Evolutionary conservation across 2,329 filamentous ascomycete genomes (phyloP), one percentile per base, ranked within the genome.

Genomic region (Scedosporium boydii): DNA sequence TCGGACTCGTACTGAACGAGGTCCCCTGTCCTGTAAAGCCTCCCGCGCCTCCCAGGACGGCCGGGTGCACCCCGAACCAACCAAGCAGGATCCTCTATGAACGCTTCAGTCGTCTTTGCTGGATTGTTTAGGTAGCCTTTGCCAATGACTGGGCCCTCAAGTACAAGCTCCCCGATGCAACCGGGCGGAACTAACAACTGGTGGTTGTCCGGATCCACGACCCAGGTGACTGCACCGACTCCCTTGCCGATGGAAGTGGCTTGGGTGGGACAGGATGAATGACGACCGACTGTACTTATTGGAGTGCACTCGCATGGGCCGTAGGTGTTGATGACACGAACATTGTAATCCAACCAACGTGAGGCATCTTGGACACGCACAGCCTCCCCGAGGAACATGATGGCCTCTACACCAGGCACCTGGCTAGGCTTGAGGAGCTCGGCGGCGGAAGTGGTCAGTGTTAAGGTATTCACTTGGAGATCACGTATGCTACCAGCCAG

Each of bases 61-160:
- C 34, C 34, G 3, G 34, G 10, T 1, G 34, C 34, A 9, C 34
- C 34, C 75, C 64, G 84, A 86, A 7, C 79, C 71, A 44, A 87
- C 81, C 83, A 87, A 0, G 69, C 70, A 0, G 82, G 83, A 61
- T 84, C 75, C 12, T 77, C 72, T 53, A 88, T 80, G 64, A 88
- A 89, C 0, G 78, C 79, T 26, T 78, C 77, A 3, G 76, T 77
- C 0, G 86, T 88, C 71, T 85, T 86, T 48, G 77, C 77, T 0
- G 76, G 74, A 62, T 87, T 82, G 59, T 81, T 81, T 21, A 87
- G 72, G 64, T 88, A 88, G 34, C 84, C 84, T 41, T 82, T 75
- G 9, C 83, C 84, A 2, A 88, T 81, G 18, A 83, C 78, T 0
- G 83, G 83, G 0, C 83, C 82, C 65, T 82, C 81, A 12, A 85